Evolutionary conservation across 2,329 filamentous ascomycete genomes (phyloP).

Genomic region (Talaromyces atroroseus): DNA sequence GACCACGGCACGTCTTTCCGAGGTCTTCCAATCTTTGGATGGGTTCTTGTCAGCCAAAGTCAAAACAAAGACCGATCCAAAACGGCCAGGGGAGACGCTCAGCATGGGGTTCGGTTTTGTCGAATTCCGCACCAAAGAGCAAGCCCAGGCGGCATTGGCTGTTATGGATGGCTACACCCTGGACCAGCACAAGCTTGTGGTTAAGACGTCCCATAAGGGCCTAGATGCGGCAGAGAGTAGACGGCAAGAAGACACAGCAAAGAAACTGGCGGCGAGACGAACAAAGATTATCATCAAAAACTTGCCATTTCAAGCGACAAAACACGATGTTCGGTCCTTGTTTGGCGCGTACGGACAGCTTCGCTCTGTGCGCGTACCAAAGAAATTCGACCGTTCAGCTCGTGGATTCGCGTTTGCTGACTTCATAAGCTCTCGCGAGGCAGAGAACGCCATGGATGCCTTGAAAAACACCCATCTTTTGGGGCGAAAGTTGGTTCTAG

Average conservation of each 20-base stretch:
- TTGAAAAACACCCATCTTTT: conserved; percentile 89
- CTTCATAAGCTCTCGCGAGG: conserved; percentile 86
- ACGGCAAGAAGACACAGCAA: conserved; percentile 73
- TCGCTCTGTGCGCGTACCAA: conserved; percentile 84
- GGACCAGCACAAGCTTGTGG: conserved; percentile 78
- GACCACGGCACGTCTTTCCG: conserved; percentile 67
- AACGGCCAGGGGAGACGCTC: conserved; percentile 76
- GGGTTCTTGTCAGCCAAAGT: conserved; percentile 86
- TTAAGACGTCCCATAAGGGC: conserved; percentile 82
- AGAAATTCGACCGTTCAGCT: conserved; percentile 84
- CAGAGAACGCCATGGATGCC: conserved; percentile 82
- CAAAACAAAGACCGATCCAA: conserved; percentile 91
- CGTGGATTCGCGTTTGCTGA: conserved; percentile 97
- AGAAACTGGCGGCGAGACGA: conserved; percentile 67
- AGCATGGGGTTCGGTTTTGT: conserved; percentile 98
- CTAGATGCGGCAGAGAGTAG: conserved; percentile 83
- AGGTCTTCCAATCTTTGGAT: conserved; percentile 72
- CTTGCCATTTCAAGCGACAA: conserved; percentile 88
- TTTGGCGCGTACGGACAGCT: conserved; percentile 89
- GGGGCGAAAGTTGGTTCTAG: conserved; percentile 80
- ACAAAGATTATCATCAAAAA: conserved; percentile 99
- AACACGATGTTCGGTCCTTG: conserved; percentile 82
- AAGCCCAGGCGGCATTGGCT: conserved; percentile 72
- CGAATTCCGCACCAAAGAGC: conserved; percentile 72
- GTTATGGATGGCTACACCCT: conserved; percentile 85